A percentile compares a stretch with the other conserved stretches of the same genome.
phyloP scores from a whole-genome alignment of 257 asterid species.

The Sherardia arvensis region DNA sequence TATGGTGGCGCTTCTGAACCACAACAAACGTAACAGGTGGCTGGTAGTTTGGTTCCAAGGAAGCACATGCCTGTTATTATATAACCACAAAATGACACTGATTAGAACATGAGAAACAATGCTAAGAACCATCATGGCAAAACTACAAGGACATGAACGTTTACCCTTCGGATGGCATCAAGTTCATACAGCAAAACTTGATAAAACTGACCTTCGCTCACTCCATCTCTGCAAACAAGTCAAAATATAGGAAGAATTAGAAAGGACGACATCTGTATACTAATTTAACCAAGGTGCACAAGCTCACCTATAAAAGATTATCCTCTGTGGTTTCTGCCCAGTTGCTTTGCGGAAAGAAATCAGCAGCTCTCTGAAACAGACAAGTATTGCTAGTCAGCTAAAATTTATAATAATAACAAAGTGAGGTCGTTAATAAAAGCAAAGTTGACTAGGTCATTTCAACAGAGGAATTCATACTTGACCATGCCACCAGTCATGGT shows the following conservation, averaged over 20 bases:
- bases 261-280: neutral
- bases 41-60: conserved; percentile 83
- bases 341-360: conserved; percentile 86
- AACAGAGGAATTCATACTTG: conserved; percentile 31
- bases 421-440: neutral
- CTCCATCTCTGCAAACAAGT: conserved; percentile 61
- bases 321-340: conserved; percentile 77
- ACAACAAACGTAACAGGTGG: conserved; percentile 96
- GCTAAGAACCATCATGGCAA: neutral
- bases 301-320: conserved; percentile 72
- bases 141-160: neutral
- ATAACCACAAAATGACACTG: neutral
- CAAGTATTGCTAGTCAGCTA: neutral
- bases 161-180: conserved; percentile 90
- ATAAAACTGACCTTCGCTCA: conserved; percentile 94
- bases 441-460: neutral
- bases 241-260: neutral
- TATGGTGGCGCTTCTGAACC: conserved; percentile 94
- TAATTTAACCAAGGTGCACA: neutral
- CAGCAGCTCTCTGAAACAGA: conserved; percentile 59
- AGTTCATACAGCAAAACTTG: conserved; percentile 89
- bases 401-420: neutral
- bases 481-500: conserved; percentile 92
- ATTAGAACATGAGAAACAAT: neutral
- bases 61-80: conserved; percentile 76